Base-by-base conservation (phyloP, 2,329 filamentous ascomycete species). In the Pezicula rhizophila region DNA sequence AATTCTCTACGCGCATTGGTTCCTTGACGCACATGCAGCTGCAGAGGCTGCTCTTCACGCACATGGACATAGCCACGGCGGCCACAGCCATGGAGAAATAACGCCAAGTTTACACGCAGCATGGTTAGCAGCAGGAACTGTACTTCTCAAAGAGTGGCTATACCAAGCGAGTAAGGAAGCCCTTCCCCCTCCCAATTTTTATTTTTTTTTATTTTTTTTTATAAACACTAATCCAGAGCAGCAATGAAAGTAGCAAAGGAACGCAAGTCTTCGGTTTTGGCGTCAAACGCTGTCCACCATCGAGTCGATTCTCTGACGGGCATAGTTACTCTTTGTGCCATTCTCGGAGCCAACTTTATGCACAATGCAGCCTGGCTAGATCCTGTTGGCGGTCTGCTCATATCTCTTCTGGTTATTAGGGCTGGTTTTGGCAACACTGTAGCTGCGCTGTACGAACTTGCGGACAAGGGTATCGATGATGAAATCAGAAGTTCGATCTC, bases 221-320 rank as follows among this genome's bases (percentile, higher is more conserved):
- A 15, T n/a, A 20, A 1, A 31, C 45, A 12, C 53, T 62, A 57
- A 69, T 26, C 18, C 31, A 35, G 50, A 47, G 26, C 59, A 95
- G 89, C 89, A 45, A 95, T 97, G 85, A 97, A 96, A 73, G 82
- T 99, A 52, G 93, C 93, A 41, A 83, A 83, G 60, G 89, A 96
- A 69, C 88, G 92, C 66, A 95, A 96, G 65, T 97, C 92, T 11
- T 95, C 91, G 6, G 90, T 99, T 51, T 81, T 99, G 20, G 91
- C 92, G 35, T 96, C 91, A 50, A 99, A 99, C 64, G 92, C 93
- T 51, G 79, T 97, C 57, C 93, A 99, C 70, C 93, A 97, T 73
- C 89, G 93, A 52, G 85, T 99, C 64, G 93, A 99, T 69, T 96
- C 90, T 50, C 78, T 96, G 49, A 99, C 93, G 1, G 92, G 92